phyloP scores from a whole-genome alignment of 2,329 filamentous ascomycete genomes.

The Aspergillus tanneri region DNA sequence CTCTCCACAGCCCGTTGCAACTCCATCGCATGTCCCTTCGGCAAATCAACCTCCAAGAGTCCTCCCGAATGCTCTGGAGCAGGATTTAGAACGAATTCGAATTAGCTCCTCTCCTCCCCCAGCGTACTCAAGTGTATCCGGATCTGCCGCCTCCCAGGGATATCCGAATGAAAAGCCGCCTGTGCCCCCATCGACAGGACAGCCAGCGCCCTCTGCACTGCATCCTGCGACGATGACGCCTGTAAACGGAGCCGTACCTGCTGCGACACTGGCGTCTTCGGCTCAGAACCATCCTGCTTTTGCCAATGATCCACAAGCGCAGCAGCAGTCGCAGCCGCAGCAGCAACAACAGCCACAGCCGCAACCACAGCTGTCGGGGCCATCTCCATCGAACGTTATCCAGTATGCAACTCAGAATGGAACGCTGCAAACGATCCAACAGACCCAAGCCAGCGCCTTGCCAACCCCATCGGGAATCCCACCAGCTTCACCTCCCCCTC shows the following conservation, averaged over 20 bases:
- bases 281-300: constrained; percentile 76
- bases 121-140: constrained; percentile 80
- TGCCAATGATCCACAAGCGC: constrained; percentile 71
- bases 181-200: constrained; percentile 34
- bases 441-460: constrained; percentile 29
- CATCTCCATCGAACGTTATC: constrained; percentile 41
- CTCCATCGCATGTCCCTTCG: constrained; percentile 22
- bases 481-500: constrained; percentile 81
- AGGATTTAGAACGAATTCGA: constrained; percentile 81
- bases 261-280: constrained; percentile 34
- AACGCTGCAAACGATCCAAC: constrained; percentile 23
- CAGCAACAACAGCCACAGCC: no score
- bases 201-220: constrained; percentile 16
- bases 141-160: constrained; percentile 49
- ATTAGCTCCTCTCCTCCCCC: constrained; percentile 82
- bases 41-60: constrained; percentile 35
- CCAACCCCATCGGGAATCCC: constrained; percentile 50
- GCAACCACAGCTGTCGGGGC: constrained; percentile 28
- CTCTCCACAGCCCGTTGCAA: constrained; percentile 31
- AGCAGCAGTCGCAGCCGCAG: constrained; percentile 26
- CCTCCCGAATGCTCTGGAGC: constrained; percentile 72
- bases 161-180: constrained; percentile 80
- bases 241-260: constrained; percentile 20
- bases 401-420: constrained; percentile 16
- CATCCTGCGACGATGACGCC: constrained; percentile 30